phyloP scores from a whole-genome alignment of 1,139 yeast species.

The Protomyces lactucae-debilis region DNA sequence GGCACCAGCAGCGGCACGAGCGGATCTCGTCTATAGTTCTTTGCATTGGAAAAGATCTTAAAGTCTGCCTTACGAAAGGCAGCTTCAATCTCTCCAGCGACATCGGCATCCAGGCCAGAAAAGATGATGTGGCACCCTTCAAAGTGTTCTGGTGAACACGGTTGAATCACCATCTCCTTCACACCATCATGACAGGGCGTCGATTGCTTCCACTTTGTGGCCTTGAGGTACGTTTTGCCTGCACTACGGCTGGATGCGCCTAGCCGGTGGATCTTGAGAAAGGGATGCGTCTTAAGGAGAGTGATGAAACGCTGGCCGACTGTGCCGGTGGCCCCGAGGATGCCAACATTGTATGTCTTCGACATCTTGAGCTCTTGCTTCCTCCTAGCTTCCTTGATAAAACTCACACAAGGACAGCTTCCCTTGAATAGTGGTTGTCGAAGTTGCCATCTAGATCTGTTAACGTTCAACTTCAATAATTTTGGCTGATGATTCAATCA shows the following conservation, averaged over 20 bases:
- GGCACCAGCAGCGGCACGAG: constrained; percentile 94
- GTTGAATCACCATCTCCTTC: constrained; percentile 59
- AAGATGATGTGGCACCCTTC: constrained; percentile 89
- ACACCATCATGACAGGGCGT: constrained; percentile 68
- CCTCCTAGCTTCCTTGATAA: too few relatives aligned
- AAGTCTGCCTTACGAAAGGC: constrained; percentile 77
- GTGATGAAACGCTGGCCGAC: constrained; percentile 96
- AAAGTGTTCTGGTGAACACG: constrained; percentile 71
- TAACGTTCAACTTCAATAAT: too few relatives aligned
- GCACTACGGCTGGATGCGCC: constrained; percentile 96
- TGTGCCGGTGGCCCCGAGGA: constrained; percentile 73
- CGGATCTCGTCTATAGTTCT: constrained; percentile 83
- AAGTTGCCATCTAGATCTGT: too few relatives aligned
- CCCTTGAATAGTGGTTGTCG: too few relatives aligned
- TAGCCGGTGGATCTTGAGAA: constrained; percentile 72
- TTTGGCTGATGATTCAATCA: too few relatives aligned
- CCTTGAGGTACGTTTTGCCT: constrained; percentile 77
- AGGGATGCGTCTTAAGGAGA: constrained; percentile 79
- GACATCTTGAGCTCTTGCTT: not conserved
- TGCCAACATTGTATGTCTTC: constrained; percentile 50
- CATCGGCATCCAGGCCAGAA: constrained; percentile 90
- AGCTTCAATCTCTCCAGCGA: constrained; percentile 80
- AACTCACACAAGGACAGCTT: too few relatives aligned
- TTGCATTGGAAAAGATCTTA: constrained; percentile 87
- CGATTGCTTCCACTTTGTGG: constrained; percentile 94